Evolutionary conservation across 495 filamentous ascomycete genomes (phyloP).

Genomic region (Penicillium malachiteum): DNA sequence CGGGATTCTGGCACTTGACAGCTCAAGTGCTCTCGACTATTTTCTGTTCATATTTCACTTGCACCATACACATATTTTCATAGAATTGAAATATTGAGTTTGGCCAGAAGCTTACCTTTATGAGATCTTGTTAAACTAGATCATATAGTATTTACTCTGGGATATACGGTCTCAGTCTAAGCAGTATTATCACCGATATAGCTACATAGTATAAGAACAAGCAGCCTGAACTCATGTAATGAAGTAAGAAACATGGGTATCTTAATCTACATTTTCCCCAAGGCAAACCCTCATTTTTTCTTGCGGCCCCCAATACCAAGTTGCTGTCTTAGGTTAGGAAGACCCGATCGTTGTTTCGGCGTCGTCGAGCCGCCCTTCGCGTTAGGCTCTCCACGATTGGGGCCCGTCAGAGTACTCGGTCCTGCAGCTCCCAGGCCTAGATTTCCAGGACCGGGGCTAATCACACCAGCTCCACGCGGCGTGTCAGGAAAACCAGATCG

Average conservation of each 20-base stretch:
- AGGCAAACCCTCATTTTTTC: slow-evolving; percentile 25
- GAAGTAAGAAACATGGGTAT: slow-evolving; percentile 1
- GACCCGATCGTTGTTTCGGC: slow-evolving; percentile 60
- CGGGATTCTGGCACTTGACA: too few species aligned
- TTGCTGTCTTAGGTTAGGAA: slow-evolving; percentile 65
- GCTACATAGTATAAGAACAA: background rate
- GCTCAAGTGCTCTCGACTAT: too few species aligned
- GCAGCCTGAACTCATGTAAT: too few species aligned
- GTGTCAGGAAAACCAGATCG: slow-evolving; percentile 40
- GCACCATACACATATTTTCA: too few species aligned
- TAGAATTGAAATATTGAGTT: too few species aligned
- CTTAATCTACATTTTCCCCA: background rate
- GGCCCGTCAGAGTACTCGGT: slow-evolving; percentile 10
- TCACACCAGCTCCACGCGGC: slow-evolving; percentile 25
- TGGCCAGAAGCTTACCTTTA: too few species aligned
- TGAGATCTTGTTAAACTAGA: too few species aligned
- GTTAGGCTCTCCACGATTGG: background rate
- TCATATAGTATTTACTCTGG: too few species aligned
- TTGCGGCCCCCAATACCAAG: slow-evolving; percentile 64
- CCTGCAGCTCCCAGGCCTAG: slow-evolving; percentile 10
- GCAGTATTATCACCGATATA: background rate
- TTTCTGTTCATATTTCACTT: too few species aligned
- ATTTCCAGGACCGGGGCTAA: slow-evolving; percentile 12
- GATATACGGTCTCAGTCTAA: too few species aligned
- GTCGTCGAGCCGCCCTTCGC: slow-evolving; percentile 19